Evolutionary conservation across 768 basidiomycete genomes (phyloP).

Genomic region (Mycena sanguinolenta): DNA sequence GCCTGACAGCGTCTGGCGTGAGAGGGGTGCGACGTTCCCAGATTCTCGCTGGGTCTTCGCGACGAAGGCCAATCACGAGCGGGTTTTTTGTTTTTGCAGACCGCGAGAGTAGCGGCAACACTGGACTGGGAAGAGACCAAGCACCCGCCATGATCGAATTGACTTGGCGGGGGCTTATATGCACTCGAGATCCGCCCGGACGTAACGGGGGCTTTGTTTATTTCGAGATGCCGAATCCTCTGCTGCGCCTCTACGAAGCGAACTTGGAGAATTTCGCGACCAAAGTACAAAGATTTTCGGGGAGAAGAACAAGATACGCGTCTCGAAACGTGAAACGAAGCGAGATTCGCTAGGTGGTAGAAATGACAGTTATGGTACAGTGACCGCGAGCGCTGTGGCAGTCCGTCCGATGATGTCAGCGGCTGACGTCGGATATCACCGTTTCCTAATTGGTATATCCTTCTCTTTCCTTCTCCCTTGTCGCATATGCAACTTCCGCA

Average conservation of each 20-base stretch:
- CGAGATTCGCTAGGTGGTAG: no score
- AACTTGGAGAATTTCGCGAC: not conserved
- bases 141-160: not conserved
- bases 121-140: conserved; percentile 17
- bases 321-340: not conserved
- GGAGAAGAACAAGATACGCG: not conserved
- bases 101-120: not conserved
- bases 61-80: conserved; percentile 54
- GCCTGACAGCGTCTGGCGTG: conserved; percentile 78
- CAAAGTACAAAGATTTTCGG: not conserved
- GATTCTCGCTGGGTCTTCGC: conserved; percentile 83
- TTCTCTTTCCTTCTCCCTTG: not conserved
- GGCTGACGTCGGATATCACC: not conserved
- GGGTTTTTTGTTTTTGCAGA: conserved; percentile 13
- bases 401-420: not conserved
- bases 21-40: conserved; percentile 92
- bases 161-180: not conserved
- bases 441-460: not conserved
- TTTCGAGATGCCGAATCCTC: no score
- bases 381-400: no score
- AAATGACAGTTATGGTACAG: no score
- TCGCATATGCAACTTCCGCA: conserved; percentile 44
- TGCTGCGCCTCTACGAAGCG: not conserved
- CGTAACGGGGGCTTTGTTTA: not conserved
- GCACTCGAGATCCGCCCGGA: conserved; percentile 34